Evolutionary conservation across 148 eudicot species (phyloP).

Genomic region (Vaccinium darrowii): DNA sequence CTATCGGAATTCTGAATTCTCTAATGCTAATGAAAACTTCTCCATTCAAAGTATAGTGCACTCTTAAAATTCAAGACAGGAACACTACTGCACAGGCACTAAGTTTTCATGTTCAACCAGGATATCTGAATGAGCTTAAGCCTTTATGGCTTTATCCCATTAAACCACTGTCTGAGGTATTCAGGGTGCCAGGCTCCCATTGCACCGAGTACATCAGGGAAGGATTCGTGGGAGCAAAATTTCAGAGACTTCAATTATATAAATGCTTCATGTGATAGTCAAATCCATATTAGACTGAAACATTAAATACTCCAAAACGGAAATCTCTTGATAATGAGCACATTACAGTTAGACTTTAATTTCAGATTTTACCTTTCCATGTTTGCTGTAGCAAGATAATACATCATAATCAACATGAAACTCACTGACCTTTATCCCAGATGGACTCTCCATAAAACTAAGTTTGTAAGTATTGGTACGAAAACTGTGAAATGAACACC

Average conservation of each 20-base stretch:
- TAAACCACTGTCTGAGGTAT: background rate
- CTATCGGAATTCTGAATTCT: background rate
- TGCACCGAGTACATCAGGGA: background rate
- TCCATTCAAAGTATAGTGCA: background rate
- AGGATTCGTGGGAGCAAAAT: background rate
- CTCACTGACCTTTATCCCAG: constrained; percentile 84
- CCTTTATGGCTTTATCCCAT: background rate
- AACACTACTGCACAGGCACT: background rate
- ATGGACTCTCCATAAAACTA: constrained; percentile 95
- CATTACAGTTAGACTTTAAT: background rate
- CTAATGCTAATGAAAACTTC: background rate
- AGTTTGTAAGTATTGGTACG: constrained; percentile 95
- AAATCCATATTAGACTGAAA: background rate
- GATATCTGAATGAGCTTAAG: background rate
- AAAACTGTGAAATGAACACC: constrained; percentile 96
- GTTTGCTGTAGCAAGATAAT: background rate
- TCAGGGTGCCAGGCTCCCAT: background rate
- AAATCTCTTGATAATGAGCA: background rate
- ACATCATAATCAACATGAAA: background rate
- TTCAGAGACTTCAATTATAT: background rate
- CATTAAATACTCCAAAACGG: background rate
- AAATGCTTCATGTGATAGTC: background rate
- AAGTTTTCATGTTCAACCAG: background rate
- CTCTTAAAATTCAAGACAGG: background rate
- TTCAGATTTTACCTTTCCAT: background rate